phyloP scores from a whole-genome alignment of 2,329 filamentous ascomycete genomes.

The Botrytis deweyae region DNA sequence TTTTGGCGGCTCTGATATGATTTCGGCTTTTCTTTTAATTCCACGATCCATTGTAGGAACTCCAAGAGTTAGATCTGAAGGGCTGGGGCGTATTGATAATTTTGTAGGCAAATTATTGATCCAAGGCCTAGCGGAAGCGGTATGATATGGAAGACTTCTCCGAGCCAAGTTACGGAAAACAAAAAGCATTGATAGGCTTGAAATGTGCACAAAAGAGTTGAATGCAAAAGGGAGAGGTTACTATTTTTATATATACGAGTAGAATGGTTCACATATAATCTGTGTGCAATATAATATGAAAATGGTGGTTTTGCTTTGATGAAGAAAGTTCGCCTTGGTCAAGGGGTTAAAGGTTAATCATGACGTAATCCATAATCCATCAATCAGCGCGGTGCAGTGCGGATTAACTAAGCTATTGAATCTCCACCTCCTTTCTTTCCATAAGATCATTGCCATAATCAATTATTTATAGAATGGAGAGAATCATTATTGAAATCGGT shows the following conservation, averaged over 20 bases:
- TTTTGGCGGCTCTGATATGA: slow-evolving; percentile 16
- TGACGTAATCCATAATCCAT: slow-evolving; percentile 5
- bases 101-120: neutral
- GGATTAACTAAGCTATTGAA: neutral
- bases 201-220: neutral
- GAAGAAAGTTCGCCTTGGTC: too few relatives aligned
- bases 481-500: neutral
- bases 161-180: neutral
- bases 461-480: neutral
- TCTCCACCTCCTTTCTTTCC: neutral
- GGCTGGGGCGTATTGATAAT: neutral
- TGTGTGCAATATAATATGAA: neutral
- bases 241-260: neutral
- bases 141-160: neutral
- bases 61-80: neutral
- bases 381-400: neutral
- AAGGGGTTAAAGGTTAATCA: neutral
- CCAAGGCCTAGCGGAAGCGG: neutral
- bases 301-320: neutral
- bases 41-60: slow-evolving; percentile 11
- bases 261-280: neutral
- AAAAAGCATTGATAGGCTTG: neutral
- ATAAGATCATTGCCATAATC: neutral
- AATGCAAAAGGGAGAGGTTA: neutral
- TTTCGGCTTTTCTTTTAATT: slow-evolving; percentile 30